Conservation (phyloP, 1,284 basidiomycete genomes). For the Apiotrichum sp. region DNA sequence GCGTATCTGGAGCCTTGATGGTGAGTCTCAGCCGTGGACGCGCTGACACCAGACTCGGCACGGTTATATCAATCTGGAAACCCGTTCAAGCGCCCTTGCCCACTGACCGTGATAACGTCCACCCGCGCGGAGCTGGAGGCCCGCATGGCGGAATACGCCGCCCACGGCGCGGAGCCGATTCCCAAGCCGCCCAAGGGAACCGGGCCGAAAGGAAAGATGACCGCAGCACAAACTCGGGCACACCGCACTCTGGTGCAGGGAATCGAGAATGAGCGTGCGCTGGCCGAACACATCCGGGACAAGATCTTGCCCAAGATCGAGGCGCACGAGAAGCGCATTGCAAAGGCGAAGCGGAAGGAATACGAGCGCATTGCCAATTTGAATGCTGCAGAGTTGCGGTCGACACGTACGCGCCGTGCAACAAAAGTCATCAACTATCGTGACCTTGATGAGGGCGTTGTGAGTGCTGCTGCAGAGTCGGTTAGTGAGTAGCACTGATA, state of each 20-base stretch:
- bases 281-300: constrained; percentile 27
- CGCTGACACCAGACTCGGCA: constrained; percentile 29
- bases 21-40: constrained; percentile 21
- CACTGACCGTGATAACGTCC: constrained; percentile 27
- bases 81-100: constrained; percentile 46
- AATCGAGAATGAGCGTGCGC: constrained; percentile 29
- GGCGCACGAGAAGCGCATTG: constrained; percentile 10
- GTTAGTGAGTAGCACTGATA: too few species aligned
- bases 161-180: constrained; percentile 13
- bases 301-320: constrained; percentile 38
- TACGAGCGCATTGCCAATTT: constrained; percentile 3
- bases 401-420: constrained; percentile 36
- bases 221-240: constrained; percentile 13
- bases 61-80: constrained; percentile 44
- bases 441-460: constrained; percentile 23
- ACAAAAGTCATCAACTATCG: constrained; percentile 38
- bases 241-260: constrained; percentile 23
- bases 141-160: constrained; percentile 19
- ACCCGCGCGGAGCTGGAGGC: constrained; percentile 28
- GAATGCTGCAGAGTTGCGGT: constrained; percentile 32
- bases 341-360: constrained; percentile 2
- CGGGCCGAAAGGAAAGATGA: constrained; percentile 22
- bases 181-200: constrained; percentile 11
- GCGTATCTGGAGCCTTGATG: constrained; percentile 44
- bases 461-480: background rate